Base-by-base conservation (phyloP, 345 rosid genomes). In the Gossypium herbaceum region DNA sequence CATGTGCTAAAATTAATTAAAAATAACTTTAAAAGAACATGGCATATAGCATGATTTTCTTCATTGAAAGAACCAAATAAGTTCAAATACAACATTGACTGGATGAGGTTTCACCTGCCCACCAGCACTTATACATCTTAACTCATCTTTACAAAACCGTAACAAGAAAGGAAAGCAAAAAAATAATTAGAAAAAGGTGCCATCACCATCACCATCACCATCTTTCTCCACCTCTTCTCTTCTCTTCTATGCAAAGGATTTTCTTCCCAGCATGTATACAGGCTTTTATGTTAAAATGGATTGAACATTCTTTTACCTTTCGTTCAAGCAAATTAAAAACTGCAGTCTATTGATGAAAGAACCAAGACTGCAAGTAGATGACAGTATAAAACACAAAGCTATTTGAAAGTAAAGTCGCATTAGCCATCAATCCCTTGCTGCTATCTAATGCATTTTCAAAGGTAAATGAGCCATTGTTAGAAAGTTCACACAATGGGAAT, bases 401-500 rank as follows among this genome's bases (percentile, higher is more conserved):
- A n/a, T 43, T 75, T 58, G 72, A 68, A 44, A 67, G 20, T 62
- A 57, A 77, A 70, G 70, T 24, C 73, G 25, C 25, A 62, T 10
- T 34, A 55, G 74, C 67, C 73, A 60, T 72, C 57, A 22, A 24
- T 73, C 59, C 72, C 76, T 44, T 22, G 71, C 73, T 3, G 68
- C 54, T 8, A 4, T 71, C 47, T 65, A 45, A 48, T 15, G 43
- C 9, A 56, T 62, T 72, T 70, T 54, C 24, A 70, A 51, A 72
- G 9, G 73, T 16, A 45, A 47, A n/a, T 39, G 64, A 63, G 73
- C 24, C 19, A 25, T 34, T 34, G 41, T 34, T 34, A 52, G 25
- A 56, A 59, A 20, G 54, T 60, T 89, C 87, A 86, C 80, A 85
- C 84, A 11, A 86, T 71, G 34, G 89, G 86, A 73, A 85, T 79